These are phyloP conservation scores for Fusarium neocosmosporiellum DNA, from an alignment of 2,329 filamentous ascomycete genomes.

Conservation along the genomic window DNA sequence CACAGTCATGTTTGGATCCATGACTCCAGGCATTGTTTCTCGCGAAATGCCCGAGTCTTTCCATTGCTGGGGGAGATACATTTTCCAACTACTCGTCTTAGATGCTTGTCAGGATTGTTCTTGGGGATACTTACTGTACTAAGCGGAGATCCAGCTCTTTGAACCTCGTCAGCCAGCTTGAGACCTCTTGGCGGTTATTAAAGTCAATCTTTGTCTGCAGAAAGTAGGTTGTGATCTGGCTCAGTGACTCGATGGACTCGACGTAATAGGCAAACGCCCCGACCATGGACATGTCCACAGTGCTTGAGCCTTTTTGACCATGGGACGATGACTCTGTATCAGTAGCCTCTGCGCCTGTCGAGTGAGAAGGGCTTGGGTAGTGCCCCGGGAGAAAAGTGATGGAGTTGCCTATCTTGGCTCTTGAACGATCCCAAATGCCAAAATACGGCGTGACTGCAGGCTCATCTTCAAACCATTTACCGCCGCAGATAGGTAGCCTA, in stretches of 20 bases:
- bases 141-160: constrained; percentile 59
- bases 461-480: constrained; percentile 51
- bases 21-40: constrained; percentile 45
- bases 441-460: constrained; percentile 55
- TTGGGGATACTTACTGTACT: constrained; percentile 46
- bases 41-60: constrained; percentile 45
- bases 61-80: constrained; percentile 57
- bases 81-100: constrained; percentile 49
- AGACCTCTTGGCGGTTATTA: constrained; percentile 50
- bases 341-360: neutral
- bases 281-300: constrained; percentile 49
- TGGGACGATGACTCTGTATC: neutral
- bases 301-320: neutral
- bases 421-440: constrained; percentile 56
- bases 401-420: constrained; percentile 50
- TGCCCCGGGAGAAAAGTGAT: constrained; percentile 50
- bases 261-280: constrained; percentile 59
- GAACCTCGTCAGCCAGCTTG: constrained; percentile 56
- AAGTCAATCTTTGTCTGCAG: constrained; percentile 55
- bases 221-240: constrained; percentile 57
- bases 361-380: constrained; percentile 19
- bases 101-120: neutral
- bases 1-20: constrained; percentile 59
- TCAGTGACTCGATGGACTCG: constrained; percentile 58
- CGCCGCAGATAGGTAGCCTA: constrained; percentile 50